A percentile compares a stretch with the other conserved stretches of the same genome.
Evolutionary conservation across 1,284 basidiomycete genomes (phyloP).

Genomic region (Anthracocystis walkeri): DNA sequence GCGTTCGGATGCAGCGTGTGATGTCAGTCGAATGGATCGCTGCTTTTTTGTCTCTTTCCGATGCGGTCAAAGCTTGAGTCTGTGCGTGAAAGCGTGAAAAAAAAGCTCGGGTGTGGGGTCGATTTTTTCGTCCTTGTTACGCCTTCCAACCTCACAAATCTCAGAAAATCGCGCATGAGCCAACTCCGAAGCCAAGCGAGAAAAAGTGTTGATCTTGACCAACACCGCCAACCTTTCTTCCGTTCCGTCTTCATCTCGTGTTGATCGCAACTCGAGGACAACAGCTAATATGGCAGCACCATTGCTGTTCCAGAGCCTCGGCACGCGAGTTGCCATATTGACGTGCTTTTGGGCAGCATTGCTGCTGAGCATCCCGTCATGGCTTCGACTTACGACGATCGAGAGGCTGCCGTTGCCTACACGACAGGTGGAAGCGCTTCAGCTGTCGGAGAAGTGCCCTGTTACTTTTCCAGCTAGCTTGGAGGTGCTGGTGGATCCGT

Average conservation of each 20-base stretch:
- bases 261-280: neutral
- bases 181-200: neutral
- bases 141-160: neutral
- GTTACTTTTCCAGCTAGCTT: conserved; percentile 29
- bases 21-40: conserved; percentile 19
- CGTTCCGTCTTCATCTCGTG: neutral
- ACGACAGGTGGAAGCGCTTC: conserved; percentile 29
- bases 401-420: conserved; percentile 56
- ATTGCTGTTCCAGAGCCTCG: conserved; percentile 44
- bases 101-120: neutral
- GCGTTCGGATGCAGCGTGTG: conserved; percentile 1
- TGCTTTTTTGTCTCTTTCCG: conserved; percentile 5
- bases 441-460: conserved; percentile 31
- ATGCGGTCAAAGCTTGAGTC: conserved; percentile 8
- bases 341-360: conserved; percentile 53
- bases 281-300: conserved; percentile 15
- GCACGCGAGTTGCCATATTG: conserved; percentile 39
- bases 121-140: conserved; percentile 1
- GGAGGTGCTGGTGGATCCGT: conserved; percentile 12
- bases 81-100: conserved; percentile 35
- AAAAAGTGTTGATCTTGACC: conserved; percentile 29
- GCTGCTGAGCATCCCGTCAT: conserved; percentile 51
- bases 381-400: conserved; percentile 61
- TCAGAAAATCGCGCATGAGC: conserved; percentile 1
- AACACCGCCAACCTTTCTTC: neutral